Evolutionary conservation across 2,329 filamentous ascomycete species (phyloP).

Genomic region (Botrytis aclada): DNA sequence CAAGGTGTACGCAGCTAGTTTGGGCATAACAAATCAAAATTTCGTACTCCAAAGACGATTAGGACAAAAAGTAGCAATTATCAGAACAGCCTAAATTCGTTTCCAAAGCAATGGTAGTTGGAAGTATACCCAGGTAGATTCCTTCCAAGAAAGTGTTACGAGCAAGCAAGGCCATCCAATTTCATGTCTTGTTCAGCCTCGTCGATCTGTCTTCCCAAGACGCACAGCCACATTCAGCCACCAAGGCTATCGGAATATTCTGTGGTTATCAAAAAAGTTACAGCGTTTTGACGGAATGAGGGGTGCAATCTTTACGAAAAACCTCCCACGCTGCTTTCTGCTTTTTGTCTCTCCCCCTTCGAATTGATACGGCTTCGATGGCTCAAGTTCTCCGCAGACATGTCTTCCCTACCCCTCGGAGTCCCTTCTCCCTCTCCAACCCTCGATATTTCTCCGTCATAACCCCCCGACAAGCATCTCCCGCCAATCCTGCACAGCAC

Average conservation of each 20-base stretch:
- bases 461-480: constrained; percentile 16
- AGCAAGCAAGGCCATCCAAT: not conserved
- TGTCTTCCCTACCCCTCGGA: constrained; percentile 22
- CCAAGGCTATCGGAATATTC: constrained; percentile 1
- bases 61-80: not conserved
- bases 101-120: not conserved
- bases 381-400: constrained; percentile 31
- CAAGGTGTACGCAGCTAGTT: not conserved
- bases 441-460: constrained; percentile 31
- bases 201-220: not conserved
- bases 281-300: not conserved
- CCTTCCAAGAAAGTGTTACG: not conserved
- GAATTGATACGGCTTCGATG: constrained; percentile 23
- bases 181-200: not conserved
- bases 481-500: constrained; percentile 1
- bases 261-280: constrained; percentile 1
- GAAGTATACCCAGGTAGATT: not conserved
- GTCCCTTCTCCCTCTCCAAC: constrained; percentile 17
- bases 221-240: constrained; percentile 13
- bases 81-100: not conserved
- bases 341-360: not conserved
- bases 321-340: not conserved
- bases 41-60: not conserved
- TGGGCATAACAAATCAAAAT: not conserved
- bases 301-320: not conserved